phyloP scores from a whole-genome alignment of 2,329 filamentous ascomycete genomes.

The Bipolaris oryzae region DNA sequence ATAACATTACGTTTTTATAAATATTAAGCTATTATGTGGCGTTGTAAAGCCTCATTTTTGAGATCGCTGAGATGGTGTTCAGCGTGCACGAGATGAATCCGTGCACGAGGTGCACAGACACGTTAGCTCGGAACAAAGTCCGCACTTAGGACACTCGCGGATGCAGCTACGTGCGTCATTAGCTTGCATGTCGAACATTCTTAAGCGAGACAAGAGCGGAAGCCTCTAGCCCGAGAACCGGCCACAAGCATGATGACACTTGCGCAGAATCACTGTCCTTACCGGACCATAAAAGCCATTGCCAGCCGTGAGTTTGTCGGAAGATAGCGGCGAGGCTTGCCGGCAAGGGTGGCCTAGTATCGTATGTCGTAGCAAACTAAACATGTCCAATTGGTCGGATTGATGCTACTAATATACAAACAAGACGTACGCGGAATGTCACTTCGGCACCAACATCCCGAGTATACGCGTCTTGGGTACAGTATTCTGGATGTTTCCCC shows the following conservation, averaged over 20 bases:
- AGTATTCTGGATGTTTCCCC: background rate
- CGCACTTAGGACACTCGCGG: slow-evolving; percentile 26
- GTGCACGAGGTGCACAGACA: too few relatives aligned
- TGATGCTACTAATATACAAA: background rate
- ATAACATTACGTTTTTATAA: too few relatives aligned
- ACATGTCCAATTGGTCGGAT: background rate
- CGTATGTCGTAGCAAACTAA: background rate
- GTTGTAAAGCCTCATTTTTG: too few relatives aligned
- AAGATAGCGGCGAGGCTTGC: background rate
- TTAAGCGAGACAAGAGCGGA: slow-evolving; percentile 32
- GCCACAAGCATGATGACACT: slow-evolving; percentile 19
- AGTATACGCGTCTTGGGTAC: background rate
- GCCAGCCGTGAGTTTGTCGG: background rate
- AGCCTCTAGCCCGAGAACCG: slow-evolving; percentile 26
- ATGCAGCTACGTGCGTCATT: slow-evolving; percentile 38
- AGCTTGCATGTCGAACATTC: slow-evolving; percentile 26
- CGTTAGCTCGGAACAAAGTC: slow-evolving; percentile 32
- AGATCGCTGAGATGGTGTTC: too few relatives aligned
- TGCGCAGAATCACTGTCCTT: background rate
- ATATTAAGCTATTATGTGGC: too few relatives aligned
- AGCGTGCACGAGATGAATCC: too few relatives aligned
- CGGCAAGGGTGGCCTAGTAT: background rate
- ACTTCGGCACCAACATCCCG: background rate
- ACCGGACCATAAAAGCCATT: background rate
- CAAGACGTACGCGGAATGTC: background rate